Percentiles rank a stretch among this genome's conserved stretches.
These are phyloP conservation scores for Tolypocladium amazonense DNA, from an alignment of 2,329 filamentous ascomycete species.

Conservation along the genomic window DNA sequence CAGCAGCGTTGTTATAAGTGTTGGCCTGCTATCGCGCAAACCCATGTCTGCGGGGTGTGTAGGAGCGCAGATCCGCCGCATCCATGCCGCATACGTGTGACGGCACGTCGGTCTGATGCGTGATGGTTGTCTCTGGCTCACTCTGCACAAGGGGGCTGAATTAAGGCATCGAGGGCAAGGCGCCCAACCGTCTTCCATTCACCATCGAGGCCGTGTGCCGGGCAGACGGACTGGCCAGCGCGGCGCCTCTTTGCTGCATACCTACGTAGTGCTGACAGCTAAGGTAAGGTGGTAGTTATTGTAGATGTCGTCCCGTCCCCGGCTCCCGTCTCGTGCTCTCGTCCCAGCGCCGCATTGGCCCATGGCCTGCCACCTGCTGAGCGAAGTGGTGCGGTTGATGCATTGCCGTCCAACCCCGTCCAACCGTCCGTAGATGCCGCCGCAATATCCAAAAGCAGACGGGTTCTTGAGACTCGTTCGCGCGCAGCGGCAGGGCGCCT, in stretches of 20 bases:
- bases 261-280: neutral
- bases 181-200: neutral
- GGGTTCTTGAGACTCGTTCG: neutral
- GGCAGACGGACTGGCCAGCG: neutral
- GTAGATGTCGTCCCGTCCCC: neutral
- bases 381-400: neutral
- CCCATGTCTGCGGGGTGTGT: neutral
- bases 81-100: neutral
- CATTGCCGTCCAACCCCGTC: neutral
- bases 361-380: neutral
- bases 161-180: neutral
- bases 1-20: neutral
- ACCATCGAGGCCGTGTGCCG: neutral
- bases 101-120: neutral
- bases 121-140: neutral
- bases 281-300: too few relatives aligned
- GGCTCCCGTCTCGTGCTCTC: neutral
- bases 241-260: neutral
- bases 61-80: neutral
- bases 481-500: neutral
- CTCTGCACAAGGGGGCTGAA: neutral
- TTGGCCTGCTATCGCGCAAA: neutral
- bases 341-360: neutral
- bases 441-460: neutral
- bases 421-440: neutral